Conservation (phyloP, 805 yeast species). For the Teunomyces stri region DNA sequence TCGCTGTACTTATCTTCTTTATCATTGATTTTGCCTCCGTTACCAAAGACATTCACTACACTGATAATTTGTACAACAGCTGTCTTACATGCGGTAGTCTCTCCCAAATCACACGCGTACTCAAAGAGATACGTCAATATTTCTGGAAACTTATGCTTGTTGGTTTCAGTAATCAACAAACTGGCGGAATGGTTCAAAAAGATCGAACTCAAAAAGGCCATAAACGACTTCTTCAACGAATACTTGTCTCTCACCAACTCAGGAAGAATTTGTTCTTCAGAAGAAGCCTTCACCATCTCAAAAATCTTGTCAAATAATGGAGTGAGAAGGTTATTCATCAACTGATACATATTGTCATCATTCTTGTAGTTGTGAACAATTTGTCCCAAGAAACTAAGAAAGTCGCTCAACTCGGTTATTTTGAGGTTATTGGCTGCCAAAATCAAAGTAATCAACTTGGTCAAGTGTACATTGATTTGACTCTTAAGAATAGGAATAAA, state of each 20-base stretch:
- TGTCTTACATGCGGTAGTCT: conserved; percentile 62
- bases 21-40: conserved; percentile 63
- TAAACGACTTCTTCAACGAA: conserved; percentile 65
- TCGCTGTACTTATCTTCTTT: conserved; percentile 51
- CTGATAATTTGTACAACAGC: conserved; percentile 69
- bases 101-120: conserved; percentile 61
- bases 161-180: conserved; percentile 66
- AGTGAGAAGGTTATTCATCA: conserved; percentile 67
- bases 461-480: conserved; percentile 47
- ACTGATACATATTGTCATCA: conserved; percentile 65
- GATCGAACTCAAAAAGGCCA: conserved; percentile 66
- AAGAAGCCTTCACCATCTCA: conserved; percentile 40
- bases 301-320: conserved; percentile 73
- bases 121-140: conserved; percentile 63
- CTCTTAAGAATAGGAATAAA: conserved; percentile 70
- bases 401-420: conserved; percentile 69
- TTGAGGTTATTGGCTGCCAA: conserved; percentile 56
- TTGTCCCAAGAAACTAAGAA: conserved; percentile 84
- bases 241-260: conserved; percentile 65
- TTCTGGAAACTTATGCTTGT: conserved; percentile 57
- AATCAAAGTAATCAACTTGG: conserved; percentile 64
- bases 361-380: conserved; percentile 72
- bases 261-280: conserved; percentile 42
- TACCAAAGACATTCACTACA: conserved; percentile 54
- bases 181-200: conserved; percentile 78